phyloP scores from a whole-genome alignment of 495 filamentous ascomycete genomes.

The Podospora comata region DNA sequence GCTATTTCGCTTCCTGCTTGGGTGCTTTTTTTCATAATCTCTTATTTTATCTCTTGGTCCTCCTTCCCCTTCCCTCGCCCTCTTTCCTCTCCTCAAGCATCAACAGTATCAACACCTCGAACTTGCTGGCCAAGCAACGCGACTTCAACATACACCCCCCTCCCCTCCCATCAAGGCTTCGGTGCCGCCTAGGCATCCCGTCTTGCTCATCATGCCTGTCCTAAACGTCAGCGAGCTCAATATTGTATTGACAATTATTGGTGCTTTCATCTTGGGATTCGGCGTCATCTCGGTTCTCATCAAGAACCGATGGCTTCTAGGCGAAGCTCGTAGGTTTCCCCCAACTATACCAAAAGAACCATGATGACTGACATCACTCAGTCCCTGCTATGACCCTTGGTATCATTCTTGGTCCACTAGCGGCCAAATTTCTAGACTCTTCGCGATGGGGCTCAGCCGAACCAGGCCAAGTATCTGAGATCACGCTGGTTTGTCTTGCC shows the following conservation, averaged over 20 bases:
- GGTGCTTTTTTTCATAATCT: too few relatives aligned
- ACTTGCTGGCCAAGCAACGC: too few relatives aligned
- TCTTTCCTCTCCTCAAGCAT: neutral
- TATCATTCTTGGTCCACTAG: slow-evolving; percentile 46
- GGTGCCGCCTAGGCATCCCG: too few relatives aligned
- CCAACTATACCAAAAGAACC: too few relatives aligned
- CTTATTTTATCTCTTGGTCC: neutral
- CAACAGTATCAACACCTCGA: neutral
- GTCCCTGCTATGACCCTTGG: slow-evolving; percentile 51
- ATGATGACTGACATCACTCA: too few relatives aligned
- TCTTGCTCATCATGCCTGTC: slow-evolving; percentile 38
- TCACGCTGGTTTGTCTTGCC: slow-evolving; percentile 34
- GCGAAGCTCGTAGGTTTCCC: slow-evolving; percentile 42
- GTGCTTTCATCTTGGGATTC: slow-evolving; percentile 41
- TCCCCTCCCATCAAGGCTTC: too few relatives aligned
- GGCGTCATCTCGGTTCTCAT: slow-evolving; percentile 53
- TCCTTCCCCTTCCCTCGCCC: neutral
- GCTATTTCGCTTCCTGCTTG: too few relatives aligned
- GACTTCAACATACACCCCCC: too few relatives aligned
- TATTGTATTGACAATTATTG: slow-evolving; percentile 44
- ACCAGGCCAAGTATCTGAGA: slow-evolving; percentile 39
- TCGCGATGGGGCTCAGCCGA: slow-evolving; percentile 42
- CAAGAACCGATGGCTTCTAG: slow-evolving; percentile 55
- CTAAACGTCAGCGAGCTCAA: slow-evolving; percentile 55
- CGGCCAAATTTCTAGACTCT: slow-evolving; percentile 48